A percentile compares a stretch with the other conserved stretches of the same genome.
phyloP scores from a whole-genome alignment of 1,284 basidiomycete species.

The Vanrija pseudolonga region DNA sequence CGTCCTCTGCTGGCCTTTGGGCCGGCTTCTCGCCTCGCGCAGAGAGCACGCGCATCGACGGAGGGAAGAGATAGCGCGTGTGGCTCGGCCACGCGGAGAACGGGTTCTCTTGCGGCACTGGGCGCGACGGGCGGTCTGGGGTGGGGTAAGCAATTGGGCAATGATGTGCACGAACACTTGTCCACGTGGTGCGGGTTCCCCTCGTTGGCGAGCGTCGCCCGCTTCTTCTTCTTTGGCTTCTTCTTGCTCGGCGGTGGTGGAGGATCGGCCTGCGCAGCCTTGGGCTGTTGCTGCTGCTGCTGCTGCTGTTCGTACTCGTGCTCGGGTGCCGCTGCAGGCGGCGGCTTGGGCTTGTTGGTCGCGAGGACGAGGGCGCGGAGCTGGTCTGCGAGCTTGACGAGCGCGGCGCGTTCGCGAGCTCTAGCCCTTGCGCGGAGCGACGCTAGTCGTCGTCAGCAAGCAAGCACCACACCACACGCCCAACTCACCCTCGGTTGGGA shows the following conservation, averaged over 20 bases:
- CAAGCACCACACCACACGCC: constrained; percentile 10
- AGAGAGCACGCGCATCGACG: constrained; percentile 31
- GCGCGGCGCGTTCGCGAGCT: constrained; percentile 23
- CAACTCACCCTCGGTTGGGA: constrained; percentile 31
- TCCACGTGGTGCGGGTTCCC: constrained; percentile 85
- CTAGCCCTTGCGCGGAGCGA: constrained; percentile 20
- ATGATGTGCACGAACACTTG: constrained; percentile 56
- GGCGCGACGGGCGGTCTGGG: constrained; percentile 44
- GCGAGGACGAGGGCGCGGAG: constrained; percentile 35
- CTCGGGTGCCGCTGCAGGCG: constrained; percentile 9
- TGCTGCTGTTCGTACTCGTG: no score
- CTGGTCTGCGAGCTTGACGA: constrained; percentile 35
- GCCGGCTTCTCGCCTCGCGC: constrained; percentile 18
- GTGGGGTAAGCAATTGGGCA: not conserved
- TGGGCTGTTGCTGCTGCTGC: no score
- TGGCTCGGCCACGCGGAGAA: constrained; percentile 36
- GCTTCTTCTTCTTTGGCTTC: constrained; percentile 78
- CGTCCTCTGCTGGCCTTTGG: constrained; percentile 60
- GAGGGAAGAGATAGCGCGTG: constrained; percentile 42
- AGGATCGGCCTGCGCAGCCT: not conserved
- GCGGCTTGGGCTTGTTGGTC: constrained; percentile 21
- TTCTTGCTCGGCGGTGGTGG: constrained; percentile 35
- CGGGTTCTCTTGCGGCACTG: constrained; percentile 24
- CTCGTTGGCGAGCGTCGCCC: constrained; percentile 75
- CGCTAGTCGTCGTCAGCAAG: constrained; percentile 15